These are phyloP conservation scores for Candida broadrunensis DNA, from an alignment of 805 yeast genomes.

Conservation along the genomic window DNA sequence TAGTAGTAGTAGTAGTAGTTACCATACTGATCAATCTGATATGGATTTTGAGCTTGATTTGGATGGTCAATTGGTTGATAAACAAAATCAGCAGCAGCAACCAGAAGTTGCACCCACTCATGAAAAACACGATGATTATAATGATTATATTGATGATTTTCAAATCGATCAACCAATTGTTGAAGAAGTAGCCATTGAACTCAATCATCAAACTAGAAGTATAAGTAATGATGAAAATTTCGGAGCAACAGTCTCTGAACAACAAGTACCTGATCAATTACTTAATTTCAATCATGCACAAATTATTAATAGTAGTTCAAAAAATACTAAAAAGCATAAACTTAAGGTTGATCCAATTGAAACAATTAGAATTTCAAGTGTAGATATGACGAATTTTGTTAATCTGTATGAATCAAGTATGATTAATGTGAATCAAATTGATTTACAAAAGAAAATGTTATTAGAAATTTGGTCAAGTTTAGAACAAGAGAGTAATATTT, in stretches of 20 bases:
- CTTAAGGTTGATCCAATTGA: not conserved
- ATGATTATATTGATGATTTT: not conserved
- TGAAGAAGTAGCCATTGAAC: not conserved
- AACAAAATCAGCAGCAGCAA: not conserved
- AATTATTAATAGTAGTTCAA: not conserved
- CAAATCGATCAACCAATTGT: not conserved
- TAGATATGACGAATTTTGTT: not conserved
- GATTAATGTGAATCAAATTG: not conserved
- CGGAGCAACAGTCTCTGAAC: not conserved
- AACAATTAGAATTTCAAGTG: not conserved
- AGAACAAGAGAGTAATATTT: not conserved
- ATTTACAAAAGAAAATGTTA: not conserved
- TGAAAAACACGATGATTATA: not conserved
- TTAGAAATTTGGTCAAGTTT: not conserved
- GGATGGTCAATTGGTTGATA: slow-evolving; percentile 2
- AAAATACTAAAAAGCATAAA: not conserved
- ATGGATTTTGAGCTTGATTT: slow-evolving; percentile 1
- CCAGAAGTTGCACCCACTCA: not conserved
- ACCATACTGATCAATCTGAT: too few relatives aligned
- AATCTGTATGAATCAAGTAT: not conserved
- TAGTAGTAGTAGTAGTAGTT: not conserved
- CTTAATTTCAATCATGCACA: not conserved
- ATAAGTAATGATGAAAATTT: slow-evolving; percentile 3
- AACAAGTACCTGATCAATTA: not conserved
- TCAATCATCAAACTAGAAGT: not conserved